phyloP scores from a whole-genome alignment of 257 asterid genomes.

The Solanum boliviense region DNA sequence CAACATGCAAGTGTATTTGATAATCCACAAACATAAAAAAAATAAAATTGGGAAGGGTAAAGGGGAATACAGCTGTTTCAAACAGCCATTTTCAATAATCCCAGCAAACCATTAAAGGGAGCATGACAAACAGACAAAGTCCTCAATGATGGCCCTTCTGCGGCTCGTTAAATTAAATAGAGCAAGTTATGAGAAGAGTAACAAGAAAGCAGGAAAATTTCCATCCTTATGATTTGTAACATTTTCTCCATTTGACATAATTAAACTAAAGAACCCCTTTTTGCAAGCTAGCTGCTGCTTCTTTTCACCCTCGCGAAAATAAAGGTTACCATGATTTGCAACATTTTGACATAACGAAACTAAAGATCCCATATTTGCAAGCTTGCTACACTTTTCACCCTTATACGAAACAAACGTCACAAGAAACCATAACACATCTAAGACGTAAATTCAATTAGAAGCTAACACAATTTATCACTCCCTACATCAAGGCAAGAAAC shows the following conservation, averaged over 20 bases:
- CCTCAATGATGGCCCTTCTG: not conserved
- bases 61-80: not conserved
- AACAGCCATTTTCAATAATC: not conserved
- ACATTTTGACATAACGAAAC: not conserved
- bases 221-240: not conserved
- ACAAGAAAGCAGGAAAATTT: not conserved
- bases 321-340: not conserved
- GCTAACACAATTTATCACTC: not conserved
- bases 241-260: not conserved
- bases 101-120: not conserved
- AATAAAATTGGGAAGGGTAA: not conserved
- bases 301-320: not conserved
- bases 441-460: too few species aligned
- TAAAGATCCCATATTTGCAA: not conserved
- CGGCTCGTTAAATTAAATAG: not conserved
- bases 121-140: not conserved
- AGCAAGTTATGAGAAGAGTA: not conserved
- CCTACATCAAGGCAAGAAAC: not conserved
- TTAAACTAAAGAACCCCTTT: not conserved
- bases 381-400: not conserved
- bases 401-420: not conserved
- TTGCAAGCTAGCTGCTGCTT: not conserved
- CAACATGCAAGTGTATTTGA: not conserved
- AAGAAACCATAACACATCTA: not conserved
- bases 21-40: not conserved